Percentiles rank a stretch among this genome's conserved stretches.
phyloP scores from a whole-genome alignment of 2,329 filamentous ascomycete genomes.

The Penicillium occitanis region DNA sequence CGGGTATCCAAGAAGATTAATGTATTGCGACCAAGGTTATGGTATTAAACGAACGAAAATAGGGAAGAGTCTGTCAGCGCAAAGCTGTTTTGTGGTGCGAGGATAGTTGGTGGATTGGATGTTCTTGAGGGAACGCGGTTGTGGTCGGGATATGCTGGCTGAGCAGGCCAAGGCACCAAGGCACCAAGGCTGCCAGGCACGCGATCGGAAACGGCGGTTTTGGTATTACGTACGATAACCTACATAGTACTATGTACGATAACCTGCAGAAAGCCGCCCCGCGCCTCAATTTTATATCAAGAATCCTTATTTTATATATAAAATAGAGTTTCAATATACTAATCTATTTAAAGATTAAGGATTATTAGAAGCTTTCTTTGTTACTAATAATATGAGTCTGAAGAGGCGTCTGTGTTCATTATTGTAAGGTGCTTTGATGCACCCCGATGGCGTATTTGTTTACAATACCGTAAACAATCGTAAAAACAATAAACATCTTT shows the following conservation, averaged over 20 bases:
- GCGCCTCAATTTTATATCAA: neutral
- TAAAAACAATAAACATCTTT: slow-evolving; percentile 1
- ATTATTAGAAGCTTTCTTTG: too few species aligned
- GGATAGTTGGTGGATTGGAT: neutral
- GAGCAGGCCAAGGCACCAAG: neutral
- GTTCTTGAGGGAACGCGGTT: slow-evolving; percentile 12
- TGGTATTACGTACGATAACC: slow-evolving; percentile 1
- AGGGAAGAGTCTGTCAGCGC: slow-evolving; percentile 3
- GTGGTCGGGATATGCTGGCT: slow-evolving; percentile 5
- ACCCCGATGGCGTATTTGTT: neutral
- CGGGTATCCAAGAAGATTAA: neutral
- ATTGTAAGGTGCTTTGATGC: neutral
- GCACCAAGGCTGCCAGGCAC: slow-evolving; percentile 9
- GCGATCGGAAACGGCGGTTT: slow-evolving; percentile 5
- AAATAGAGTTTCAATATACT: neutral
- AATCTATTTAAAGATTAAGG: neutral
- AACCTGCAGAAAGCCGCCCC: neutral
- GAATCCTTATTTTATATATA: neutral
- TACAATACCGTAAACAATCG: neutral
- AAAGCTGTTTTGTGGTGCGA: slow-evolving; percentile 5
- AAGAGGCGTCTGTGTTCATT: neutral
- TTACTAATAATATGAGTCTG: neutral
- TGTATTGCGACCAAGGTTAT: slow-evolving; percentile 7
- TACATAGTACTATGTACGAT: neutral
- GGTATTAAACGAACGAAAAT: neutral